phyloP scores from a whole-genome alignment of 495 filamentous ascomycete genomes.

The Lasiosphaeria miniovina region DNA sequence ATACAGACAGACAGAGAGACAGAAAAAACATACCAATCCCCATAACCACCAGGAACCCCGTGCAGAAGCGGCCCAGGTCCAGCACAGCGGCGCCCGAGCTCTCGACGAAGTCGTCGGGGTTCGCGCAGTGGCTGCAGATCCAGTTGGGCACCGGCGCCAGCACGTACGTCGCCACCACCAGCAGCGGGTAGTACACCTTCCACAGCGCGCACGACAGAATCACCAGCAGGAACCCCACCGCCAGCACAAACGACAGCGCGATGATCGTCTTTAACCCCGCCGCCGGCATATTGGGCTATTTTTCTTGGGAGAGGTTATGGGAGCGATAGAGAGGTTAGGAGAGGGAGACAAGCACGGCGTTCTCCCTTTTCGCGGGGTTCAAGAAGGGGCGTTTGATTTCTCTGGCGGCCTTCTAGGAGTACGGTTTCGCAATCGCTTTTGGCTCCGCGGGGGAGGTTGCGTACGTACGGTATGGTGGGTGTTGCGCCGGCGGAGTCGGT shows the following conservation, averaged over 20 bases:
- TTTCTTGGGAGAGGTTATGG: background rate
- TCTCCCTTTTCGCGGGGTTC: too few relatives aligned
- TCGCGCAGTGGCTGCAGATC: slow-evolving; percentile 82
- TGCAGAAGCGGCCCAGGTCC: slow-evolving; percentile 91
- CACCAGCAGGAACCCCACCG: slow-evolving; percentile 97
- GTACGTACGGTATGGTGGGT: too few relatives aligned
- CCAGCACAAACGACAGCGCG: slow-evolving; percentile 96
- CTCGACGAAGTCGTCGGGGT: slow-evolving; percentile 96
- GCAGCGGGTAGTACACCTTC: slow-evolving; percentile 85
- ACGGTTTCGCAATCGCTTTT: too few relatives aligned
- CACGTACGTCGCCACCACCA: slow-evolving; percentile 94
- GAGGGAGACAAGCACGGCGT: too few relatives aligned
- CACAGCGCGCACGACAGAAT: slow-evolving; percentile 96
- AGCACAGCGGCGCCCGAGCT: slow-evolving; percentile 73
- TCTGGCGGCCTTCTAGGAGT: too few relatives aligned
- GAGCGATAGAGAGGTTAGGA: too few relatives aligned
- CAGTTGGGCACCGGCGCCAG: slow-evolving; percentile 93
- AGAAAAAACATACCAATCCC: slow-evolving; percentile 73
- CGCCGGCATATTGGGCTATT: slow-evolving; percentile 60
- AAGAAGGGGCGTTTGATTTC: too few relatives aligned
- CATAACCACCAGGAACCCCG: slow-evolving; percentile 96
- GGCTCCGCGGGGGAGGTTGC: too few relatives aligned
- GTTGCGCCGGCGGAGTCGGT: too few relatives aligned
- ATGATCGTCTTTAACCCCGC: slow-evolving; percentile 98
- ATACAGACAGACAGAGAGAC: background rate